Evolutionary conservation across 768 basidiomycete genomes (phyloP).

Genomic region (Lactarius pseudohatsudake): DNA sequence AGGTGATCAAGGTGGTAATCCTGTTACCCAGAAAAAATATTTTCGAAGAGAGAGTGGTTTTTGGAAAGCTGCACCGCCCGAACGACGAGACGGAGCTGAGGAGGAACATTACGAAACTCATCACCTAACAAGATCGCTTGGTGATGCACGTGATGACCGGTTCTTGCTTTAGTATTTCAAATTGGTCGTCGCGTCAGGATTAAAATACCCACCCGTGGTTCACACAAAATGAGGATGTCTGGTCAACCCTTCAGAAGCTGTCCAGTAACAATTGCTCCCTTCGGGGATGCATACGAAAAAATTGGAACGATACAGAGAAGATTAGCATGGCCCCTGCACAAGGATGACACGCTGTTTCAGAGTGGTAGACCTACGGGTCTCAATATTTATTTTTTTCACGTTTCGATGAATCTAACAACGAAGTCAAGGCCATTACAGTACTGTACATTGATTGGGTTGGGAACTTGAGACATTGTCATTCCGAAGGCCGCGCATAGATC

Average conservation of each 20-base stretch:
- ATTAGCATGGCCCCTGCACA: conserved; percentile 99
- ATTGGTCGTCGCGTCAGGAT: no score
- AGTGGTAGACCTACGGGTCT: conserved; percentile 67
- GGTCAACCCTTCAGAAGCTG: neutral
- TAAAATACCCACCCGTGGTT: neutral
- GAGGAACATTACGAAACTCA: neutral
- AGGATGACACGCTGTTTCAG: conserved; percentile 99
- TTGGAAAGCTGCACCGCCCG: neutral
- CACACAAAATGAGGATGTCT: neutral
- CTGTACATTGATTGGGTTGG: no score
- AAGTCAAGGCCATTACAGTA: no score
- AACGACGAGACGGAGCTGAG: neutral
- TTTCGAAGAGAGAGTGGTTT: neutral
- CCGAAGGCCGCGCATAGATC: no score
- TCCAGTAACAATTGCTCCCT: conserved; percentile 44
- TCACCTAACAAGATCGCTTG: no score
- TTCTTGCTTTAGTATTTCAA: no score
- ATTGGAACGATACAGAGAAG: conserved; percentile 99
- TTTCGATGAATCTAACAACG: no score
- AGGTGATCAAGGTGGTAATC: neutral
- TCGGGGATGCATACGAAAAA: conserved; percentile 97
- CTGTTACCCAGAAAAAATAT: neutral
- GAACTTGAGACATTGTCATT: no score
- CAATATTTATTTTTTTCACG: conserved; percentile 39
- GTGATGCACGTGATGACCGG: neutral